Conservation (phyloP, 176 grass and related monocot genomes). For the Tillandsia leiboldiana region DNA sequence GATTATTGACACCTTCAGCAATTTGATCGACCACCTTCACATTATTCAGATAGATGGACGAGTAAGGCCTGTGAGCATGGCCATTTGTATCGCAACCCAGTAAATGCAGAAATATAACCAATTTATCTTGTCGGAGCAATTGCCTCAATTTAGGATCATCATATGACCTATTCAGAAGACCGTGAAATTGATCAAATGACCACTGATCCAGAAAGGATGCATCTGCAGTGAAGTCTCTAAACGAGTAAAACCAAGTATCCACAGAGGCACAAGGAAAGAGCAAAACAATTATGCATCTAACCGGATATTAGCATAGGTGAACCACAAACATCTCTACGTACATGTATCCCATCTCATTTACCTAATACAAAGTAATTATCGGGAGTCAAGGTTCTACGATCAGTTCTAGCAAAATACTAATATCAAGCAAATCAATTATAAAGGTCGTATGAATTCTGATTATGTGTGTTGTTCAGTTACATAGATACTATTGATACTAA, state of each 20-base stretch:
- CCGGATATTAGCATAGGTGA: neutral
- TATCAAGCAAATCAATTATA: neutral
- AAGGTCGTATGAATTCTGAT: too few species aligned
- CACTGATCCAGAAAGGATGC: constrained; percentile 97
- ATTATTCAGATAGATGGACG: constrained; percentile 87
- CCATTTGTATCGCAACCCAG: constrained; percentile 94
- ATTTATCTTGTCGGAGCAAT: constrained; percentile 64
- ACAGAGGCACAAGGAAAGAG: constrained; percentile 16
- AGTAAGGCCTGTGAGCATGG: constrained; percentile 86
- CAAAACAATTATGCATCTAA: constrained; percentile 1
- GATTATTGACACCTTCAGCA: constrained; percentile 69
- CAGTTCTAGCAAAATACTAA: neutral
- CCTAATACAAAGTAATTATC: neutral
- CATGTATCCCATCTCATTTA: too few species aligned
- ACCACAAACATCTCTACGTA: neutral
- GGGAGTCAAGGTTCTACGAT: neutral
- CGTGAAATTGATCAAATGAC: constrained; percentile 95
- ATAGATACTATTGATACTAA: too few species aligned
- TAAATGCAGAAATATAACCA: constrained; percentile 93
- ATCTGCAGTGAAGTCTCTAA: constrained; percentile 42
- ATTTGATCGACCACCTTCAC: constrained; percentile 96
- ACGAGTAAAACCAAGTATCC: neutral
- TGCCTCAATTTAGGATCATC: constrained; percentile 60
- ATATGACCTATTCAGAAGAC: constrained; percentile 66
- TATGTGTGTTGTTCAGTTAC: too few species aligned